Conservation (phyloP, 345 rosid species). For the Eucalyptus marginata region DNA sequence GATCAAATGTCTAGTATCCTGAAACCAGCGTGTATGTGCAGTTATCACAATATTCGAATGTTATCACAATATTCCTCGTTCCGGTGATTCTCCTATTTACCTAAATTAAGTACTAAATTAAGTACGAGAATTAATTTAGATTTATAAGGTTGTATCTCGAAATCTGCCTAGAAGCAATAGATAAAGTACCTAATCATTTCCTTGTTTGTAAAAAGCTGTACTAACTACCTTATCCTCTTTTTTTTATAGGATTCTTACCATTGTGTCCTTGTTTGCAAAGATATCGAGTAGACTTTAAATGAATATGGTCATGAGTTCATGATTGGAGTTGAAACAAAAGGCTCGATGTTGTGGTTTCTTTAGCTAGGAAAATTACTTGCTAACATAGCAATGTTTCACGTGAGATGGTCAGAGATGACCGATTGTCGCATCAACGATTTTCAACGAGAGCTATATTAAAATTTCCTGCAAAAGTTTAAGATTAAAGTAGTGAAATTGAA, state of each 20-base stretch:
- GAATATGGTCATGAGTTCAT: neutral
- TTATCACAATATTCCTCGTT: neutral
- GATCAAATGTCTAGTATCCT: neutral
- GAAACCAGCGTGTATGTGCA: neutral
- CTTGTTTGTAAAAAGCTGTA: neutral
- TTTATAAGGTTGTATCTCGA: neutral
- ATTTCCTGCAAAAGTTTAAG: neutral
- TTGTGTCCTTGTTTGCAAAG: neutral
- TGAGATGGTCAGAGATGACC: rapidly evolving
- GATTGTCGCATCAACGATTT: neutral
- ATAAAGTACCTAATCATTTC: neutral
- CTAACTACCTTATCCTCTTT: neutral
- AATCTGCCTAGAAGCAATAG: neutral
- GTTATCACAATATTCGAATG: neutral
- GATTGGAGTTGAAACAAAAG: neutral
- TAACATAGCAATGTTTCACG: neutral
- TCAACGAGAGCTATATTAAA: neutral
- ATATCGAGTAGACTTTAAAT: neutral
- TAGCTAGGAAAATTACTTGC: neutral
- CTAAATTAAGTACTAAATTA: neutral
- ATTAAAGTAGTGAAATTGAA: neutral
- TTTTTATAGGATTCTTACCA: neutral
- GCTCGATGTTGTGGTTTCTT: neutral
- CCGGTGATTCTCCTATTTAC: neutral
- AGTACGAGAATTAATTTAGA: neutral